Evolutionary conservation across 345 rosid species (phyloP).

Genomic region (Brassica nigra): DNA sequence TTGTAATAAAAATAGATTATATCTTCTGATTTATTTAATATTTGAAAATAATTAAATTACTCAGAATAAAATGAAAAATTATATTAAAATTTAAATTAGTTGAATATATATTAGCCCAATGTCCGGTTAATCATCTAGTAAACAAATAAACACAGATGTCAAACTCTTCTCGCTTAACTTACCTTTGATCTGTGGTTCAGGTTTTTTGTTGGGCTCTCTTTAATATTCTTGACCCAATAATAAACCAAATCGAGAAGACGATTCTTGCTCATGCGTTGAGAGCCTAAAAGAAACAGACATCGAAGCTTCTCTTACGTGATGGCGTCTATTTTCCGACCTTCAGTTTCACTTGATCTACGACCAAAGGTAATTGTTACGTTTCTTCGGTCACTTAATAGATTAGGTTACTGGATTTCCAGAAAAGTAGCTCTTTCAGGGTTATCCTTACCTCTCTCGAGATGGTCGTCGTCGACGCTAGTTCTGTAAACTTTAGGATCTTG

Average conservation of each 20-base stretch:
- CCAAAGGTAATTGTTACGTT: constrained; percentile 48
- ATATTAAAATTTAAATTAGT: no score
- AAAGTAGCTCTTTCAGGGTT: neutral
- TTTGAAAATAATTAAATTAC: no score
- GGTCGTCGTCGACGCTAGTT: neutral
- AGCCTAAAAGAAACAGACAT: constrained; percentile 8
- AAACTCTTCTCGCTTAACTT: neutral
- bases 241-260: neutral
- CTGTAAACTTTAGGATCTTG: neutral
- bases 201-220: neutral
- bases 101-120: no score
- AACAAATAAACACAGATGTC: neutral
- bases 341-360: constrained; percentile 46
- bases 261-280: neutral
- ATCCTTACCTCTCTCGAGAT: neutral
- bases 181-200: constrained; percentile 24
- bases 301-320: constrained; percentile 49
- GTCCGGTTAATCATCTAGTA: no score
- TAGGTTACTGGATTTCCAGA: neutral
- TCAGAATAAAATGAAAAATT: no score
- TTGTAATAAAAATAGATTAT: no score
- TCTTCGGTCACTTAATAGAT: neutral
- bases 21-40: no score
- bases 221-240: neutral
- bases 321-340: constrained; percentile 67